These are phyloP conservation scores for Aspergillus pseudoglaucus DNA, from an alignment of 2,329 filamentous ascomycete species.

Conservation along the genomic window DNA sequence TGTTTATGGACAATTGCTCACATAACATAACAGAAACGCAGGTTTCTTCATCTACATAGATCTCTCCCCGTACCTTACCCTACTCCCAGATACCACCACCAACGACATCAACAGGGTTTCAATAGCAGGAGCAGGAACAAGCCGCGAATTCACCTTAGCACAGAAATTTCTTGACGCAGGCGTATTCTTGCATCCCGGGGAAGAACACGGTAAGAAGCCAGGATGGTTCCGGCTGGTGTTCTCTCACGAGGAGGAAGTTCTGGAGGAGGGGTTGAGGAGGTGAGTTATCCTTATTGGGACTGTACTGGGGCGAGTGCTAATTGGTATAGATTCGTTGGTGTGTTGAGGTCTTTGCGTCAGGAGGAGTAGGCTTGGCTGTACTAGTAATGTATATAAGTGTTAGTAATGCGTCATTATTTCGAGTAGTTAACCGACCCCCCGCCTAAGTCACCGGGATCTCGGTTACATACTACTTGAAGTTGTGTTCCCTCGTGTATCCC, in stretches of 20 bases:
- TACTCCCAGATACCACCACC: background rate
- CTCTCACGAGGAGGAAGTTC: constrained; percentile 26
- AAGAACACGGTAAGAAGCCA: constrained; percentile 38
- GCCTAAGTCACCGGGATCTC: too few species aligned
- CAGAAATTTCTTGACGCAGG: constrained; percentile 41
- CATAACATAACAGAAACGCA: constrained; percentile 27
- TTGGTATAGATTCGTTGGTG: background rate
- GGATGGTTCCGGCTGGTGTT: constrained; percentile 54
- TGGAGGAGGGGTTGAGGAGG: constrained; percentile 33
- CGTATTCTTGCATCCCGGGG: constrained; percentile 46
- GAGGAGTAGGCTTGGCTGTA: too few species aligned
- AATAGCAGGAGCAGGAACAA: constrained; percentile 9
- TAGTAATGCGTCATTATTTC: too few species aligned
- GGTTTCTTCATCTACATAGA: constrained; percentile 45
- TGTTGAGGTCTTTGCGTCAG: background rate
- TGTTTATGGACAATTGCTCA: background rate
- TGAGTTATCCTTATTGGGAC: constrained; percentile 7
- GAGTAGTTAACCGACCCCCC: too few species aligned
- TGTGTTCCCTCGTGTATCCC: too few species aligned
- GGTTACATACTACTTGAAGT: too few species aligned
- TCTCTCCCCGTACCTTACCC: constrained; percentile 35
- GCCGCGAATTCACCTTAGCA: constrained; percentile 42
- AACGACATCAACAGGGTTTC: too few species aligned
- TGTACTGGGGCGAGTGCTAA: background rate
- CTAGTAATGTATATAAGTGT: too few species aligned